These are phyloP conservation scores for Xylogone sp. DNA, from an alignment of 2,329 filamentous ascomycete genomes.

Conservation along the genomic window DNA sequence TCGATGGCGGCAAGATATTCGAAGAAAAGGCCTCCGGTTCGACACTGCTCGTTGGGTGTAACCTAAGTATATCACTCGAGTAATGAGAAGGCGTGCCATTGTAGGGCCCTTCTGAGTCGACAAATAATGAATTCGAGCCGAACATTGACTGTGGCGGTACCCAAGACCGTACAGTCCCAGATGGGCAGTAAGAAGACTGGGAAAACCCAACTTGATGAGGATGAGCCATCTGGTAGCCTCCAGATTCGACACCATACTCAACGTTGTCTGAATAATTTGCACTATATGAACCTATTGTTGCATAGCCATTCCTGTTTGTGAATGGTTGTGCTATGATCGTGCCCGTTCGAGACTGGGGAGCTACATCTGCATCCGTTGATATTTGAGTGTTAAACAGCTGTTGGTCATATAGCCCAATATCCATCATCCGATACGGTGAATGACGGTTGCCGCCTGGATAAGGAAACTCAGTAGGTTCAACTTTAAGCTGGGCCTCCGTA, in stretches of 20 bases:
- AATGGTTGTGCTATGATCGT: not conserved
- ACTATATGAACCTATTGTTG: not conserved
- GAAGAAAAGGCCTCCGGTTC: conserved; percentile 15
- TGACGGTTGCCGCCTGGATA: conserved; percentile 16
- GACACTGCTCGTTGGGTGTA: conserved; percentile 14
- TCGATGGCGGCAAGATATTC: conserved; percentile 7
- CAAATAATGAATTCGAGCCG: conserved; percentile 13
- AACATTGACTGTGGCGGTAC: conserved; percentile 12
- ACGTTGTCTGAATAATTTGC: not conserved
- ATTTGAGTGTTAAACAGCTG: not conserved
- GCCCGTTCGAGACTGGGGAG: conserved; percentile 1
- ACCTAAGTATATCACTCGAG: conserved; percentile 10
- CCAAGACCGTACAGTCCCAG: conserved; percentile 12
- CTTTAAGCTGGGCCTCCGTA: conserved; percentile 19
- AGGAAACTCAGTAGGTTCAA: conserved; percentile 15
- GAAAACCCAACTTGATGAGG: not conserved
- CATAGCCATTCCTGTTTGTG: conserved; percentile 3
- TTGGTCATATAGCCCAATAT: conserved; percentile 9
- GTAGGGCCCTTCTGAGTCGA: conserved; percentile 12
- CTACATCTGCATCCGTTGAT: not conserved
- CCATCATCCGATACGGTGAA: conserved; percentile 17
- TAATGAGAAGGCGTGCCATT: conserved; percentile 14
- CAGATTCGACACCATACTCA: not conserved
- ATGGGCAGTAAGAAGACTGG: conserved; percentile 9
- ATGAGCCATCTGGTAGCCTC: not conserved